Conservation (phyloP, 1,284 basidiomycete species). For the Melampsora allii-populina region DNA sequence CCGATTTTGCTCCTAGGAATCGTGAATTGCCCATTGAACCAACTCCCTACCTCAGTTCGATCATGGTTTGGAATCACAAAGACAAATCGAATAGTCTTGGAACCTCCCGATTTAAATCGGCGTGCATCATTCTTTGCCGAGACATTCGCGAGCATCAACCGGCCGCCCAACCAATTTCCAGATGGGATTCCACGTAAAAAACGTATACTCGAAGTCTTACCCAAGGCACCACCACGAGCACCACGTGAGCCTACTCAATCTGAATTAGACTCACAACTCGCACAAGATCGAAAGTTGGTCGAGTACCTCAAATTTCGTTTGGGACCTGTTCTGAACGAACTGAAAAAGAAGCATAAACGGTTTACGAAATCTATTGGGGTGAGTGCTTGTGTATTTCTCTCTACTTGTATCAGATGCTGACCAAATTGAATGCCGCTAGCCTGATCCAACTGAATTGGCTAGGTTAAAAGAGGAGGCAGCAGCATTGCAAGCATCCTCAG, state of each 20-base stretch:
- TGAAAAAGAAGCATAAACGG: conserved; percentile 89
- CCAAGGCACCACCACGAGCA: conserved; percentile 82
- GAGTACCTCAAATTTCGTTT: conserved; percentile 82
- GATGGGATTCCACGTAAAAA: conserved; percentile 81
- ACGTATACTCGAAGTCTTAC: conserved; percentile 78
- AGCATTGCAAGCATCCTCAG: not conserved
- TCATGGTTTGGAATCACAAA: conserved; percentile 83
- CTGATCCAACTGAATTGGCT: not conserved
- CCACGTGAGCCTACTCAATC: conserved; percentile 76
- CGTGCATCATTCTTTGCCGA: conserved; percentile 54
- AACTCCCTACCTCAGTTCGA: conserved; percentile 76
- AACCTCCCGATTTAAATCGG: conserved; percentile 64
- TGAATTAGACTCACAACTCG: conserved; percentile 77
- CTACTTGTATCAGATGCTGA: not conserved
- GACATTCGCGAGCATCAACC: conserved; percentile 49
- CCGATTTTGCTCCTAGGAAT: conserved; percentile 86
- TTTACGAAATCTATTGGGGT: conserved; percentile 80
- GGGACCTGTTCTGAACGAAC: conserved; percentile 77
- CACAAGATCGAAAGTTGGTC: conserved; percentile 72
- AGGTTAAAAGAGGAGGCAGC: conserved; percentile 8
- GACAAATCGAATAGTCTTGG: conserved; percentile 69
- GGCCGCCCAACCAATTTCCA: conserved; percentile 80
- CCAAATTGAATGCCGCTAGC: not conserved
- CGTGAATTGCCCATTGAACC: conserved; percentile 69
- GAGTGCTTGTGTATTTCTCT: conserved; percentile 51